A percentile compares a stretch with the other conserved stretches of the same genome.
These are phyloP conservation scores for Tolypocladium cylindrosporum DNA, from an alignment of 2,329 filamentous ascomycete genomes.

Conservation along the genomic window DNA sequence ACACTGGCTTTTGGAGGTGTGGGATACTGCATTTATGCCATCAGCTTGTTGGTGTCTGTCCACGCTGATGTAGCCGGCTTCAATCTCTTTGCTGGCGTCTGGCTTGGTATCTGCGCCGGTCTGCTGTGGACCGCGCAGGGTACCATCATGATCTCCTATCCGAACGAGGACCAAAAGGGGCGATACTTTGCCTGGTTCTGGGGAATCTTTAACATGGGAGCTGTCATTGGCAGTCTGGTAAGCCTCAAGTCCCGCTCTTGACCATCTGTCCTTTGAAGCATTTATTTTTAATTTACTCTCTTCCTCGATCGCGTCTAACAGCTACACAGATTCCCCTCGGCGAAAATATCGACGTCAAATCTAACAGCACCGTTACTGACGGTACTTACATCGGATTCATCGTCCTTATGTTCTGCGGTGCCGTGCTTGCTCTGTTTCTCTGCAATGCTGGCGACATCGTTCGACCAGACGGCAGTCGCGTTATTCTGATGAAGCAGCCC, in stretches of 20 bases:
- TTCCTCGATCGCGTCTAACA: neutral
- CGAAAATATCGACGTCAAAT: constrained; percentile 52
- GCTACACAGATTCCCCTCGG: constrained; percentile 48
- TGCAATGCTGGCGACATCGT: constrained; percentile 63
- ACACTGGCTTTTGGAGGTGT: constrained; percentile 64
- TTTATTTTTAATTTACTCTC: neutral
- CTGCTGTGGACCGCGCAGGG: constrained; percentile 77
- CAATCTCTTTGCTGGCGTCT: constrained; percentile 64
- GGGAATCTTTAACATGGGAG: constrained; percentile 90
- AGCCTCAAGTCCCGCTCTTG: constrained; percentile 8
- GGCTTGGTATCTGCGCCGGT: constrained; percentile 69
- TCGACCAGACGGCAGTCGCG: constrained; percentile 65
- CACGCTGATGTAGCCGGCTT: constrained; percentile 60
- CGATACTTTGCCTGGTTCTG: constrained; percentile 87
- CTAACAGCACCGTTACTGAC: constrained; percentile 46
- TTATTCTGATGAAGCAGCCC: constrained; percentile 86
- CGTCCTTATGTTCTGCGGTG: constrained; percentile 68
- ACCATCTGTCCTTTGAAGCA: neutral
- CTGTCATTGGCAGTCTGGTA: constrained; percentile 68
- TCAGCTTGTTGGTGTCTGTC: constrained; percentile 60
- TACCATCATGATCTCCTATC: constrained; percentile 85
- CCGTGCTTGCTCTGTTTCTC: constrained; percentile 57
- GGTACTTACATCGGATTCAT: constrained; percentile 87
- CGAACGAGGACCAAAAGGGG: constrained; percentile 70
- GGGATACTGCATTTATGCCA: constrained; percentile 68